These are phyloP conservation scores for Tubosaeta brunneosetosa DNA, from an alignment of 768 basidiomycete genomes.

Conservation along the genomic window DNA sequence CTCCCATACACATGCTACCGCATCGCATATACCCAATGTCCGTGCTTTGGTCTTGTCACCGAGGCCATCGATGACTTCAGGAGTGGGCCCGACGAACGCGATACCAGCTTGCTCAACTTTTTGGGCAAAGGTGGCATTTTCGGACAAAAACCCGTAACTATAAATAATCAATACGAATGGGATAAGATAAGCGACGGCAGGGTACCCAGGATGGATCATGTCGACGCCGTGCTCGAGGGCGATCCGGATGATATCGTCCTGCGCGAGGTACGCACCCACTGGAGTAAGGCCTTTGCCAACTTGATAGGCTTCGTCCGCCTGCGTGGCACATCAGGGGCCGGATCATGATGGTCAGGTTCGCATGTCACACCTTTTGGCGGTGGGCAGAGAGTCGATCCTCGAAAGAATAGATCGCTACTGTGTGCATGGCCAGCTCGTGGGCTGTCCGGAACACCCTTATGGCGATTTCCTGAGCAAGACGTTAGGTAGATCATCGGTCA, in stretches of 20 bases:
- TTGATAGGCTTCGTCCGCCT: slow-evolving; percentile 98
- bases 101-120: slow-evolving; percentile 98
- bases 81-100: slow-evolving; percentile 93
- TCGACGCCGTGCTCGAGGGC: slow-evolving; percentile 98
- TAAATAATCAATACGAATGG: slow-evolving; percentile 3
- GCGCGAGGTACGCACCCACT: slow-evolving; percentile 94
- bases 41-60: slow-evolving; percentile 99
- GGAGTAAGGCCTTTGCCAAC: slow-evolving; percentile 96
- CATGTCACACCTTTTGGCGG: slow-evolving; percentile 82
- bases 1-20: neutral
- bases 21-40: slow-evolving; percentile 55
- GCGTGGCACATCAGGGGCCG: slow-evolving; percentile 22
- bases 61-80: slow-evolving; percentile 93
- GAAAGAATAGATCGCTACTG: slow-evolving; percentile 96
- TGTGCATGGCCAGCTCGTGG: slow-evolving; percentile 98
- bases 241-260: slow-evolving; percentile 94
- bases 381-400: slow-evolving; percentile 97
- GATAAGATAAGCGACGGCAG: neutral
- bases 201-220: slow-evolving; percentile 98
- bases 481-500: slow-evolving; percentile 4
- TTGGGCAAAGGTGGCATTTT: slow-evolving; percentile 94
- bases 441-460: slow-evolving; percentile 98
- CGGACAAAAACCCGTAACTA: slow-evolving; percentile 96
- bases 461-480: slow-evolving; percentile 79
- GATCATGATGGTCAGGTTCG: slow-evolving; percentile 16